Evolutionary conservation across 2,329 filamentous ascomycete species (phyloP), one percentile per base, ranked within the genome.

Genomic region (Chaetomiaceae sp.): DNA sequence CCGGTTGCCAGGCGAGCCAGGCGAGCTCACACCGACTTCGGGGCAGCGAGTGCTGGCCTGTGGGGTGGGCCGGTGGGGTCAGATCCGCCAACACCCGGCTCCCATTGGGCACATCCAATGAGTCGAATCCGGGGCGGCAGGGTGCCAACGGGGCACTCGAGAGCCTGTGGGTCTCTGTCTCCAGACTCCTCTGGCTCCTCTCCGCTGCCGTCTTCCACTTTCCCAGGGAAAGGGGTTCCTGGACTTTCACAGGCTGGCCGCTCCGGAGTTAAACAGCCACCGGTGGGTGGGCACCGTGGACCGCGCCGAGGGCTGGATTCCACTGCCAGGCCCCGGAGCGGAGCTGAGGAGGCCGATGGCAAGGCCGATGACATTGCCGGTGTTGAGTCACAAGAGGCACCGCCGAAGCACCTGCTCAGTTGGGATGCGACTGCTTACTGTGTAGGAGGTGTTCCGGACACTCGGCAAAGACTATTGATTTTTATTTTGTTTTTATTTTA

Each of bases 21-120:
- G 48, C 46, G 27, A 52, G 46, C 48, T 50, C 17, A 39, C 53
- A 53, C 55, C 55, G 55, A 55, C 55, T 57, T 57, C 55, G 55
- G 55, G 52, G 51, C 50, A 5, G 19, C 37, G 37, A 16, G 10
- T n/a, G 42, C 37, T 39, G 33, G 33, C n/a, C 14, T 27, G 52
- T 48, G 51, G 47, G 38, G 10, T 33, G 3, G 4, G 5, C 3
- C 1, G 12, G 51, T 50, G 51, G 46, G 25, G 43, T 5, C 2
- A 12, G 17, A 13, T 47, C 16, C n/a, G n/a, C n/a, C n/a, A n/a
- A 16, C 21, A 30, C 13, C 7, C 3, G 33, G 12, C 9, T 31
- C 44, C 33, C 16, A 54, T 54, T 54, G 51, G 51, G 3, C 16
- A 9, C 13, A 3, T 19, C 16, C 25, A 47, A 54, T n/a, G n/a